Conservation (phyloP, 2,329 filamentous ascomycete species). For the Parastagonospora avenae region DNA sequence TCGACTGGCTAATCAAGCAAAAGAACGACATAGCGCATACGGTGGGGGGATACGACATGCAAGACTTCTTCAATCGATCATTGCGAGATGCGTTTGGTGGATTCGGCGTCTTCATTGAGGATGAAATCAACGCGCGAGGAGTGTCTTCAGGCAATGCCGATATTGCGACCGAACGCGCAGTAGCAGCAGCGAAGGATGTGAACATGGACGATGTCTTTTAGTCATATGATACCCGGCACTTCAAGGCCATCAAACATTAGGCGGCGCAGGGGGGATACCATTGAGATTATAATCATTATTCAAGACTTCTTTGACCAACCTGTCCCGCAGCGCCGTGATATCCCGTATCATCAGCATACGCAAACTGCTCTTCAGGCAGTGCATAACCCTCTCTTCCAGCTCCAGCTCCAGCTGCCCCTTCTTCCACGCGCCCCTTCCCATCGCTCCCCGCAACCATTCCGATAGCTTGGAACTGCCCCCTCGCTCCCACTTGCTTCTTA, state of each 20-base stretch:
- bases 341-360: constrained; percentile 48
- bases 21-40: constrained; percentile 68
- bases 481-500: constrained; percentile 43
- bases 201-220: constrained; percentile 52
- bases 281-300: constrained; percentile 11
- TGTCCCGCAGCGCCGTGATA: constrained; percentile 45
- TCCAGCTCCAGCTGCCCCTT: neutral
- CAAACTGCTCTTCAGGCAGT: constrained; percentile 50
- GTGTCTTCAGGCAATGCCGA: constrained; percentile 39
- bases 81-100: constrained; percentile 91
- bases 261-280: constrained; percentile 26
- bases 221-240: constrained; percentile 41
- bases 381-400: constrained; percentile 44
- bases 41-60: constrained; percentile 82
- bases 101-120: constrained; percentile 82
- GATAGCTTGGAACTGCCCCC: constrained; percentile 58
- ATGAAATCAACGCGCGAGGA: constrained; percentile 62
- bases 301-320: constrained; percentile 17
- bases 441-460: constrained; percentile 43
- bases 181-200: constrained; percentile 64
- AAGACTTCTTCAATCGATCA: constrained; percentile 80
- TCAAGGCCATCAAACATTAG: constrained; percentile 26
- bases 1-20: constrained; percentile 72
- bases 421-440: constrained; percentile 24
- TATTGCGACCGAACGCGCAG: constrained; percentile 43